These are phyloP conservation scores for Pseudogymnoascus destructans DNA, from an alignment of 2,329 filamentous ascomycete species.

Conservation along the genomic window DNA sequence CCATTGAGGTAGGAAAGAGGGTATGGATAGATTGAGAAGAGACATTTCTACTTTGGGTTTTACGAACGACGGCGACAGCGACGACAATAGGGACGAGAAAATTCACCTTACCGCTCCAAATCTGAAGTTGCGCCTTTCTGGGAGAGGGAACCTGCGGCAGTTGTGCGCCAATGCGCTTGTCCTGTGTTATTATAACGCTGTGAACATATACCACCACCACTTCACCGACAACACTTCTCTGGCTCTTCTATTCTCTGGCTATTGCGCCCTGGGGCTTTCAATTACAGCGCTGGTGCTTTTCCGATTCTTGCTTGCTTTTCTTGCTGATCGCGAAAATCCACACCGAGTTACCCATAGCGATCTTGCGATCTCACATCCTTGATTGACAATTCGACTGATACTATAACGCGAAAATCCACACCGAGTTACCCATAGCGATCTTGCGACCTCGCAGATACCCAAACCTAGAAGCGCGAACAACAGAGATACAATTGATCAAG, in stretches of 20 bases:
- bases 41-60: background rate
- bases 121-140: background rate
- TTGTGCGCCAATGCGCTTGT: background rate
- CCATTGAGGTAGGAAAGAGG: constrained; percentile 2
- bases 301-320: background rate
- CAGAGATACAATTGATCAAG: background rate
- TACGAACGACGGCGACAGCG: background rate
- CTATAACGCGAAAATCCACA: constrained; percentile 10
- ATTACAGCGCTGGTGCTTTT: background rate
- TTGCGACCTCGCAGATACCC: background rate
- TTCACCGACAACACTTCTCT: background rate
- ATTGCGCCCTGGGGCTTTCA: background rate
- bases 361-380: background rate
- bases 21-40: background rate
- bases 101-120: background rate
- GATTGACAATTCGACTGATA: constrained; percentile 12
- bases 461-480: background rate
- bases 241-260: background rate
- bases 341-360: too few species aligned
- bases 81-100: background rate
- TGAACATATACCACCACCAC: background rate
- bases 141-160: background rate
- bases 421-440: background rate
- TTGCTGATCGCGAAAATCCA: background rate
- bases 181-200: constrained; percentile 5